Conservation (phyloP, 768 basidiomycete genomes). For the Kwoniella sp. region DNA sequence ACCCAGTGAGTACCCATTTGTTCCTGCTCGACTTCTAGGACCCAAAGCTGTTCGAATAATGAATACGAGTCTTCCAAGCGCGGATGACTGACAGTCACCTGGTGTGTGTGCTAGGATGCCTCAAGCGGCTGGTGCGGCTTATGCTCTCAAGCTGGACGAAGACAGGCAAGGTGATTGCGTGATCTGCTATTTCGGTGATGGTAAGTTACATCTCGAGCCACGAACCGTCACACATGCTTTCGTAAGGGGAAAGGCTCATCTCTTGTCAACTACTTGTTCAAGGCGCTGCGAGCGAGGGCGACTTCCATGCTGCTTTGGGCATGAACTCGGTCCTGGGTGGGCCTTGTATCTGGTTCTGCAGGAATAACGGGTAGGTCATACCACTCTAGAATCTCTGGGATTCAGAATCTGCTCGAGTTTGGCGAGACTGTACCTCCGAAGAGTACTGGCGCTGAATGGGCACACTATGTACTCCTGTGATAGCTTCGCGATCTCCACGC, state of each 20-base stretch:
- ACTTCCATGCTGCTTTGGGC: slow-evolving; percentile 81
- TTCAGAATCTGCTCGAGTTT: not conserved
- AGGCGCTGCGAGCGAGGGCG: slow-evolving; percentile 83
- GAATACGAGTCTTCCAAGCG: not conserved
- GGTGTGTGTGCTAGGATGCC: slow-evolving; percentile 42
- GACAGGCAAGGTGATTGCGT: slow-evolving; percentile 71
- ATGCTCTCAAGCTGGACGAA: slow-evolving; percentile 79
- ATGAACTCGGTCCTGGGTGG: slow-evolving; percentile 59
- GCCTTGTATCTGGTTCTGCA: slow-evolving; percentile 51
- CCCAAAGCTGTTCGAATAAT: not conserved
- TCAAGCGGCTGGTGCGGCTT: slow-evolving; percentile 90
- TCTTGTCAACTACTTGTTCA: not conserved
- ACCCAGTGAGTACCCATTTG: slow-evolving; percentile 68
- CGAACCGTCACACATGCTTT: not conserved
- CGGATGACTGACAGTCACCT: too few species aligned
- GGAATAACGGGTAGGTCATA: slow-evolving; percentile 63
- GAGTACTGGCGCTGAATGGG: too few species aligned
- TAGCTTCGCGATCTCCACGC: slow-evolving; percentile 87
- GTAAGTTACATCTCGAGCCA: slow-evolving; percentile 48
- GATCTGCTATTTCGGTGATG: slow-evolving; percentile 89
- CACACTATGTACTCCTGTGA: not conserved
- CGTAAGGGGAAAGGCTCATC: not conserved
- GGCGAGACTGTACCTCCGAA: too few species aligned
- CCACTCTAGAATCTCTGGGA: not conserved
- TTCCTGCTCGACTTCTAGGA: too few species aligned